These are phyloP conservation scores for Candida nitratophila DNA, from an alignment of 805 yeast species.

Conservation along the genomic window DNA sequence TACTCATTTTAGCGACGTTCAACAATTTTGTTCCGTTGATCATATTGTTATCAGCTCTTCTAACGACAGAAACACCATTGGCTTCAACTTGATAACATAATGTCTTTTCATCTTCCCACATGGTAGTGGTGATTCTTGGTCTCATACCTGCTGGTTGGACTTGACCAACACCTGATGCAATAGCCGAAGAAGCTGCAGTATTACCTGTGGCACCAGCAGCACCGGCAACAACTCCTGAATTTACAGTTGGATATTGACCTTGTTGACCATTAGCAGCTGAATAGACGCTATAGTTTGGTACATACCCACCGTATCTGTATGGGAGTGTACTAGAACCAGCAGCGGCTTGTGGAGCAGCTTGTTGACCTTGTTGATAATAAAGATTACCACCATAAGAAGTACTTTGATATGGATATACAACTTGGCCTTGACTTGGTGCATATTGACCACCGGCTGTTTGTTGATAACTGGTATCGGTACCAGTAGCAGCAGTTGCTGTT, in stretches of 20 bases:
- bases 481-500: neutral
- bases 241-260: neutral
- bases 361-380: slow-evolving; percentile 2
- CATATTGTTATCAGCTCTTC: slow-evolving; percentile 68
- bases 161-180: slow-evolving; percentile 15
- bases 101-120: slow-evolving; percentile 74
- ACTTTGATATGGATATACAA: neutral
- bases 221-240: neutral
- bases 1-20: slow-evolving; percentile 66
- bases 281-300: neutral
- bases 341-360: neutral
- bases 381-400: neutral
- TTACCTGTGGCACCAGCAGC: slow-evolving; percentile 1
- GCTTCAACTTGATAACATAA: slow-evolving; percentile 68
- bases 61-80: slow-evolving; percentile 56
- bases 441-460: neutral
- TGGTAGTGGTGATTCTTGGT: slow-evolving; percentile 61
- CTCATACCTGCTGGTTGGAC: slow-evolving; percentile 29
- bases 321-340: neutral
- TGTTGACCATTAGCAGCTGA: neutral
- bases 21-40: slow-evolving; percentile 64
- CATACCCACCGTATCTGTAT: slow-evolving; percentile 1
- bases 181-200: neutral
- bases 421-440: slow-evolving; percentile 1
- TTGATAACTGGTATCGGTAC: neutral